Base-by-base conservation (phyloP, 2,329 filamentous ascomycete genomes). In the Colletotrichum spaethianum region DNA sequence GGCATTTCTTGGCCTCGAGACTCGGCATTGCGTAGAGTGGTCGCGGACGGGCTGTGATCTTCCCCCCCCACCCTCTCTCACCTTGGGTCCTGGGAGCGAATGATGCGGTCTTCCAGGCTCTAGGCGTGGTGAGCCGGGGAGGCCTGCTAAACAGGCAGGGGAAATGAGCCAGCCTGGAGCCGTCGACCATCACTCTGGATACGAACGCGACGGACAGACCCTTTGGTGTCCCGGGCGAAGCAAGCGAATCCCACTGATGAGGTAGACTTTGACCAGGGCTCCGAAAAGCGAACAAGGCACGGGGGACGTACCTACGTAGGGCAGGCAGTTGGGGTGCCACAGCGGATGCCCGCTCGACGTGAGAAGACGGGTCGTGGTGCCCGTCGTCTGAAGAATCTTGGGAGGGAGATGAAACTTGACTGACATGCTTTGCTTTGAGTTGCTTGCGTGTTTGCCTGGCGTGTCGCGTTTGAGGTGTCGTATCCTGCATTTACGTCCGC, bases 381-480 rank as follows among this genome's bases (percentile, higher is more conserved):
- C 56, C 28, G 31, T 38, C 65, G 44, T 72, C 65, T 53, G 52
- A 60, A 63, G 52, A 62, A 14, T 71, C 38, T 44, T 55, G 46
- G 20, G 42, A 57, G 28, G 28, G 42, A 68, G n/a, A 36, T 63
- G 69, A 69, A 69, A 72, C 64, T 46, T 40, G 65, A 59, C 18
- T 52, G 36, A 23, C 48, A 59, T 63, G 69, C 44, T 38, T 20
- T 63, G 44, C 23, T 52, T 28, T 26, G 52, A 44, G 20, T 53
- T 55, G 53, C 67, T 59, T 63, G 65, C 69, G 57, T 63, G 61
- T 52, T 40, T 42, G 42, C 56, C 57, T 50, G 42, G 64, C 63
- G 64, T 52, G 68, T 59, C 65, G 52, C 65, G 69, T 72, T 72
- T 72, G 64, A 72, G 52, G 48, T 23, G 56, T 57, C 42, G 57